Evolutionary conservation across 345 rosid genomes (phyloP).

Genomic region (Punica granatum): DNA sequence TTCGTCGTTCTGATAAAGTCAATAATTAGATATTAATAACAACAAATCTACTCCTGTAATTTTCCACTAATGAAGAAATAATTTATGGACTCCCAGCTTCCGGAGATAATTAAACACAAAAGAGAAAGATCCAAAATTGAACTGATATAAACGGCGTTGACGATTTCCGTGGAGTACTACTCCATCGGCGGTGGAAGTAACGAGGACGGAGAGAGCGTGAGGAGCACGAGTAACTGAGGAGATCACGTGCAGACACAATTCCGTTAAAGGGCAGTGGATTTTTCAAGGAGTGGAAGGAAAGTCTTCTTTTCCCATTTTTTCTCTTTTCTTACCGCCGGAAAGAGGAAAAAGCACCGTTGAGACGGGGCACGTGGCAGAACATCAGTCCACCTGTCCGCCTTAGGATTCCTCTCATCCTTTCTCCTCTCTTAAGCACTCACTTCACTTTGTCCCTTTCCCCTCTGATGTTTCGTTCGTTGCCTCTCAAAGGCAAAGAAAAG

Average conservation of each 20-base stretch:
- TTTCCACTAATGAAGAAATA: too few relatives aligned
- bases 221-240: neutral
- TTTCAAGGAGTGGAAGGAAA: neutral
- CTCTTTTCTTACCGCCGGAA: neutral
- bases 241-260: neutral
- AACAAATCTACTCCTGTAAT: too few relatives aligned
- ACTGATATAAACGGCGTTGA: neutral
- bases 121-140: neutral
- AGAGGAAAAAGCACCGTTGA: slow-evolving; percentile 34
- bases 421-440: neutral
- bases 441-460: slow-evolving; percentile 16
- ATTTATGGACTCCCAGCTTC: too few relatives aligned
- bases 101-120: neutral
- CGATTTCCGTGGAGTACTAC: neutral
- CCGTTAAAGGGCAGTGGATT: neutral
- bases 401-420: slow-evolving; percentile 46
- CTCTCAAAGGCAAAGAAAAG: slow-evolving; percentile 9
- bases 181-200: neutral
- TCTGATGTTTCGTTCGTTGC: slow-evolving; percentile 11
- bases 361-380: slow-evolving; percentile 42
- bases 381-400: slow-evolving; percentile 43
- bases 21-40: too few relatives aligned
- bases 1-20: too few relatives aligned
- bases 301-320: neutral
- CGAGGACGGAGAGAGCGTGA: neutral